Base-by-base conservation (phyloP, 805 yeast genomes). In the Brettanomyces sp. region DNA sequence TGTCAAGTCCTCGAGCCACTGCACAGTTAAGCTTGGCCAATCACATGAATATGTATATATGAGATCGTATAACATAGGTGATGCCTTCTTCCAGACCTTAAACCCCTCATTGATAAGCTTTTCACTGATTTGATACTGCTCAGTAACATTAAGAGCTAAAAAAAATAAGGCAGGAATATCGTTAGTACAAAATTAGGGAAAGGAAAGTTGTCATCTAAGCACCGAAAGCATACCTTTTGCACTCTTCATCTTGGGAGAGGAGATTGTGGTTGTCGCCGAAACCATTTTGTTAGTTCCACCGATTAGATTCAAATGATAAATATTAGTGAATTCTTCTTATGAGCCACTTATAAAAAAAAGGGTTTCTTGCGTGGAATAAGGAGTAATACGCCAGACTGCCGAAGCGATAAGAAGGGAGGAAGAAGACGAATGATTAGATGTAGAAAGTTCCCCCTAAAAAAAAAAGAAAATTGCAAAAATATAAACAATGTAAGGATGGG, bases 81-180 rank as follows among this genome's bases (percentile, higher is more conserved):
- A 82, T 2, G 91, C 76, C 56, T 86, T 85, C 60, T 86, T 87
- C 96, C 96, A 87, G 47, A 81, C 76, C 54, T 78, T 78, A 69
- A 74, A 84, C 64, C 85, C 93, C 62, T 85, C 95, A 55, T 85
- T 85, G 49, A 73, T 70, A 8, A 82, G 63, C 57, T 83, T 84
- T 55, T 80, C 85, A 42, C 70, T 69, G 43, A 70, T 66, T 53
- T 77, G 80, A 55, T 76, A 77, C 48, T 72, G 55, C 37, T 58
- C 55, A 37, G 52, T 59, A 41, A 57, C 46, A 13, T 56, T 58
- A 36, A 54, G 47, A 11, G 52, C 62, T 57, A 28, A 35, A 7
- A 7, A n/a, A 28, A 28, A 28, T 49, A 46, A 48, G 58, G 44
- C 41, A n/a, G 30, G 4, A 2, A 44, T 22, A 18, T n/a, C 3